Conservation (phyloP, 129 eudicot species). For the Calendula officinalis region DNA sequence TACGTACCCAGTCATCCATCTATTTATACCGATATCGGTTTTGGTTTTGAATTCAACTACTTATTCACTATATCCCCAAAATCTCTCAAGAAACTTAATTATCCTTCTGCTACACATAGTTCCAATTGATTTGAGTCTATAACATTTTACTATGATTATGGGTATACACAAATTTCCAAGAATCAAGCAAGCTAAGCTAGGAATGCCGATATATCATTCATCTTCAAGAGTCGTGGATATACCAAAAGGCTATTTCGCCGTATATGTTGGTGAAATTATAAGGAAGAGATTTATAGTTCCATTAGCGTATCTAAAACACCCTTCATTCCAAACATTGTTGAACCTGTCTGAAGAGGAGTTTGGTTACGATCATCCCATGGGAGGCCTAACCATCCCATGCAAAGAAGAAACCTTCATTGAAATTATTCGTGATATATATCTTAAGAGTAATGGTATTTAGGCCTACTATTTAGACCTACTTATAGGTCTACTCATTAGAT, state of each 20-base stretch:
- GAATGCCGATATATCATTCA: not conserved
- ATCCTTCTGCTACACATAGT: not conserved
- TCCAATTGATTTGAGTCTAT: not conserved
- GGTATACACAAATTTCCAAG: slow-evolving; percentile 1
- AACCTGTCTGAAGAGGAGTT: slow-evolving; percentile 16
- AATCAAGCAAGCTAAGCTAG: not conserved
- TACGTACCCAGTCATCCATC: not conserved
- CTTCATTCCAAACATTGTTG: slow-evolving; percentile 19
- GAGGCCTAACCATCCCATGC: slow-evolving; percentile 37
- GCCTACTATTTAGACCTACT: no score
- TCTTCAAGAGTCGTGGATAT: not conserved
- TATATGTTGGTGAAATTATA: slow-evolving; percentile 26
- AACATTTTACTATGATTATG: not conserved
- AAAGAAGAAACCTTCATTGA: slow-evolving; percentile 36
- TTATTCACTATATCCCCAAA: not conserved
- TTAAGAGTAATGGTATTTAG: no score
- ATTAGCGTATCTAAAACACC: slow-evolving; percentile 19
- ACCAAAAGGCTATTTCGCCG: slow-evolving; percentile 20
- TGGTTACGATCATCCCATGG: slow-evolving; percentile 31
- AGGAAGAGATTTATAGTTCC: slow-evolving; percentile 26
- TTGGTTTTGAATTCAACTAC: not conserved
- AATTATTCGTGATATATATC: not conserved
- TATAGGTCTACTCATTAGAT: no score
- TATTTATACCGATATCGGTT: slow-evolving; percentile 18
- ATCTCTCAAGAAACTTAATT: slow-evolving; percentile 1